Evolutionary conservation across 108 stramenopile genomes (phyloP), one percentile per base, ranked within the genome.

Genomic region (Nitzschia sp.): DNA sequence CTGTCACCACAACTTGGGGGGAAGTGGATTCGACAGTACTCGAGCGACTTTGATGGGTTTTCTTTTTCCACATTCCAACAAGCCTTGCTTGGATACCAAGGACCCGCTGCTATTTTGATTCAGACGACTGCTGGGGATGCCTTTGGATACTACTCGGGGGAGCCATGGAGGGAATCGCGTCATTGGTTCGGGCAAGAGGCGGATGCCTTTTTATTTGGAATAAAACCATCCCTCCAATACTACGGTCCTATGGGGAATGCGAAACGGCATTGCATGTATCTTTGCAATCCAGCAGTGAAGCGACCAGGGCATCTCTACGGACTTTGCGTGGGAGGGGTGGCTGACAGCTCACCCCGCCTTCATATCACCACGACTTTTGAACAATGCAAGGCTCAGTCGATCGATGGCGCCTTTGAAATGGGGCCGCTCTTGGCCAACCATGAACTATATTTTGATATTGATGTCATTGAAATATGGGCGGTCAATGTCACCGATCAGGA

Each of bases 401-500:
- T 63, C 11, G 77, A 78, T 68, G 27, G 31, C 4, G 56, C 71
- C 19, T 78, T 57, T 72, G 71, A 54, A 32, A 46, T 49, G 48
- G 77, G 77, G 6, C 66, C 71, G n/a, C 38, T 78, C 17, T 28
- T 78, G 27, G 35, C 54, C 1, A 36, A 64, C 64, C n/a, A 42
- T 46, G 8, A 54, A 23, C 24, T 45, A 5, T 48, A 35, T 45
- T 78, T 78, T 72, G 71, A 78, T 54, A 56, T 78, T 15, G 71
- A 72, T 56, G 61, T 61, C 17, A 26, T 78, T 8, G 77, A 78
- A 42, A 66, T 68, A n/a, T 78, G 54, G 46, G 77, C 71, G 2
- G 53, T 68, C 48, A 42, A 34, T 64, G 31, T 35, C 24, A 38
- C 15, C 1, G 63, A 63, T 4, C 30, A 60, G 21, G 30, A 30